Base-by-base conservation (phyloP, 2,329 filamentous ascomycete genomes). In the Monilinia aucupariae region DNA sequence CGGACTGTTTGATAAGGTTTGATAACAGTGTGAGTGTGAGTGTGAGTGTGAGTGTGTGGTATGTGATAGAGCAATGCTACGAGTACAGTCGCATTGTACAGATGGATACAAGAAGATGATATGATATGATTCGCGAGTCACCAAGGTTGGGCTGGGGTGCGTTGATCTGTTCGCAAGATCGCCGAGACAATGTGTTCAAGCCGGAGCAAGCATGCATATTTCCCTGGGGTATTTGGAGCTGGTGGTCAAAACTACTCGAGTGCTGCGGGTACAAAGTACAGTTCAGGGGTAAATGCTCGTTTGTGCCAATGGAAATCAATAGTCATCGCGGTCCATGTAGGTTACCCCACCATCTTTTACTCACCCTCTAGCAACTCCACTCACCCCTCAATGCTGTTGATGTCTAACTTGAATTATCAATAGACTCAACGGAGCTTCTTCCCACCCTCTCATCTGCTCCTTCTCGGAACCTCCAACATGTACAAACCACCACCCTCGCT, bases 401-500 rank as follows among this genome's bases (percentile, higher is more conserved):
- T 61, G 34, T n/a, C 34, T 25, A 30, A 43, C 34, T 20, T 47
- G 12, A 47, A 10, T 34, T 27, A 58, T 15, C 27, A 25, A 47
- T 58, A 47, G 41, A 43, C 22, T 54, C 30, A 58, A 58, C n/a
- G 7, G 54, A 34, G 22, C 39, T 22, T 54, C 39, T 25, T 54
- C 20, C 25, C 15, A 54, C 20, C 39, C 10, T 17, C 34, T 37
- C 2, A 1, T 48, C 30, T 34, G 9, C n/a, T 32, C 15, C 17
- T 20, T 10, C 37, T 15, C 13, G 30, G 13, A 25, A 25, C 20
- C n/a, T 17, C 43, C 39, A 56, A 32, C 25, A 61, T 54, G 41
- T 56, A 56, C 25, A 62, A n/a, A 22, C 61, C 61, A 41, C 45
- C 50, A 25, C 41, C 61, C 34, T 63, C 61, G 22, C 54, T 59